These are phyloP conservation scores for Ceratocystis cubensis DNA, from an alignment of 2,329 filamentous ascomycete species.

Conservation along the genomic window DNA sequence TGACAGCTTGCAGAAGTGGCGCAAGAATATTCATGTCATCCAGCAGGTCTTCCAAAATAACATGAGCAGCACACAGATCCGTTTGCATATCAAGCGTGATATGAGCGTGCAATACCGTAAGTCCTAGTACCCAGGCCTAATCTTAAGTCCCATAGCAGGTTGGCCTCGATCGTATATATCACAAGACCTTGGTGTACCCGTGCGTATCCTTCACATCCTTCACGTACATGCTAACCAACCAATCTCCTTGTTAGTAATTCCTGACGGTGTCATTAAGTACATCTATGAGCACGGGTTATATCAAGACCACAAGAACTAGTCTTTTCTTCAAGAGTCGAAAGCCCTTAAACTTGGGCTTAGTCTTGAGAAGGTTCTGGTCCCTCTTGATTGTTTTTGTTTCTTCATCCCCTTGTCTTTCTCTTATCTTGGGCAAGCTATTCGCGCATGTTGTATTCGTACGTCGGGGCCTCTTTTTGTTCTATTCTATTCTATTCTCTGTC, in stretches of 20 bases:
- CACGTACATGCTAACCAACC: neutral
- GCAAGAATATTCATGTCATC: constrained; percentile 77
- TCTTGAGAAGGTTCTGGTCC: neutral
- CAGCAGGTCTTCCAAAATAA: constrained; percentile 74
- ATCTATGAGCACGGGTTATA: constrained; percentile 57
- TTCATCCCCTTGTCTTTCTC: neutral
- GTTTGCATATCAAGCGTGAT: constrained; percentile 63
- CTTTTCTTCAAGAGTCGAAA: neutral
- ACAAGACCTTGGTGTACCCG: neutral
- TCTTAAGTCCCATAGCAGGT: neutral
- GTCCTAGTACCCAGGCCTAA: constrained; percentile 16
- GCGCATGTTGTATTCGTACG: too few relatives aligned
- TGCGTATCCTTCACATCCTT: neutral
- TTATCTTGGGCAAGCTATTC: too few relatives aligned
- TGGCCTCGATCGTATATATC: neutral
- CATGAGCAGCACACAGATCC: constrained; percentile 70
- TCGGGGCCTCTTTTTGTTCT: neutral
- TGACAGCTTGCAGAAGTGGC: constrained; percentile 66
- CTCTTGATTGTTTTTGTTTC: constrained; percentile 7
- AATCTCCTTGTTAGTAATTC: constrained; percentile 31
- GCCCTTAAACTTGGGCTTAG: neutral
- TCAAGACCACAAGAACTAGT: constrained; percentile 26
- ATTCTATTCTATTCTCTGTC: neutral
- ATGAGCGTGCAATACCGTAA: constrained; percentile 64
- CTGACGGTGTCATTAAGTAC: constrained; percentile 61